Evolutionary conservation across 1,139 yeast genomes (phyloP).

Genomic region (Wickerhamiella pararugosa): DNA sequence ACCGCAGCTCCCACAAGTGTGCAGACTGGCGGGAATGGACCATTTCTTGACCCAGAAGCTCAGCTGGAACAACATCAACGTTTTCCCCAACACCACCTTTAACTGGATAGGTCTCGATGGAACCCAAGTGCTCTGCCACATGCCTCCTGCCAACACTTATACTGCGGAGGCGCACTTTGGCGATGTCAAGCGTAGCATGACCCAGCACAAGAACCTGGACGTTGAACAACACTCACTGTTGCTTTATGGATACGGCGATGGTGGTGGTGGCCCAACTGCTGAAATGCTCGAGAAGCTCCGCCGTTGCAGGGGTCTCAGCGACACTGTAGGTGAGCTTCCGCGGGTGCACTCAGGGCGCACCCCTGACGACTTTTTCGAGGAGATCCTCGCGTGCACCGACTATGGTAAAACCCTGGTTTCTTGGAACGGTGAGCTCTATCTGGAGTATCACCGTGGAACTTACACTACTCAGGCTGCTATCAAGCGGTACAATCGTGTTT

Average conservation of each 20-base stretch:
- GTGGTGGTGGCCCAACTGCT: conserved; percentile 95
- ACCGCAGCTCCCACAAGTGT: conserved; percentile 86
- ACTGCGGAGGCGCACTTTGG: conserved; percentile 89
- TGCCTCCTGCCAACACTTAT: conserved; percentile 96
- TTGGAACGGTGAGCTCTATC: conserved; percentile 87
- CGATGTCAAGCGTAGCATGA: conserved; percentile 66
- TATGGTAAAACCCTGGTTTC: conserved; percentile 57
- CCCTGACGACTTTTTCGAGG: conserved; percentile 65
- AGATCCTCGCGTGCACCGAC: conserved; percentile 45
- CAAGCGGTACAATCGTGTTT: conserved; percentile 61
- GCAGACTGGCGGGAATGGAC: conserved; percentile 69
- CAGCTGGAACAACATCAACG: conserved; percentile 90
- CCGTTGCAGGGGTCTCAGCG: conserved; percentile 75
- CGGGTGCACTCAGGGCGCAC: conserved; percentile 62
- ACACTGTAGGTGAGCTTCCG: conserved; percentile 56
- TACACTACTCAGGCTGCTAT: conserved; percentile 86
- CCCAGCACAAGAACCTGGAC: conserved; percentile 70
- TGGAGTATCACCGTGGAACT: conserved; percentile 94
- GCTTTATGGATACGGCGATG: conserved; percentile 88
- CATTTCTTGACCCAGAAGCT: conserved; percentile 84
- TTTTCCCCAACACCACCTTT: conserved; percentile 77
- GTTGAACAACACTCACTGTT: conserved; percentile 55
- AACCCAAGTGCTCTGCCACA: conserved; percentile 81
- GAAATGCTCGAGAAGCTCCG: conserved; percentile 88
- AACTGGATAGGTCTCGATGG: conserved; percentile 95